A percentile compares a stretch with the other conserved stretches of the same genome.
phyloP scores from a whole-genome alignment of 2,329 filamentous ascomycete species.

The Macrophomina tecta region DNA sequence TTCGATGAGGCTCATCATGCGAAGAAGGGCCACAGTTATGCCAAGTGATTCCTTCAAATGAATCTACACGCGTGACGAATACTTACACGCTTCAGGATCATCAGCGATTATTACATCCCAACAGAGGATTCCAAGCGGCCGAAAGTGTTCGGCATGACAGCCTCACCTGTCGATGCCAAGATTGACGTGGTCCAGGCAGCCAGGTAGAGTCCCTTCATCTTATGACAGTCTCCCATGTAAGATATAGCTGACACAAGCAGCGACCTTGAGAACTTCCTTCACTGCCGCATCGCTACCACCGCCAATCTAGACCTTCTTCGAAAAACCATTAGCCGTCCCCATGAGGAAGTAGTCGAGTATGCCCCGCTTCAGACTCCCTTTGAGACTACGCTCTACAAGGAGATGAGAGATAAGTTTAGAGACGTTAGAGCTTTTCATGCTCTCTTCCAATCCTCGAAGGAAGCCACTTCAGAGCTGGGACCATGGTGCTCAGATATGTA shows the following conservation, averaged over 20 bases:
- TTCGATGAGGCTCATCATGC: conserved; percentile 97
- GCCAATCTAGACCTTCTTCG: conserved; percentile 65
- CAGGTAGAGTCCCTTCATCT: conserved; percentile 32
- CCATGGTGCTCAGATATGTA: conserved; percentile 84
- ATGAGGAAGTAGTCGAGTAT: conserved; percentile 64
- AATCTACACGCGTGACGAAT: background rate
- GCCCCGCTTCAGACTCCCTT: conserved; percentile 60
- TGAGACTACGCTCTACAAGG: conserved; percentile 68
- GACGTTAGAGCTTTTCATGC: conserved; percentile 60
- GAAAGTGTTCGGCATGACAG: conserved; percentile 93
- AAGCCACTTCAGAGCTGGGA: conserved; percentile 72
- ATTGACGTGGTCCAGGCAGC: conserved; percentile 74
- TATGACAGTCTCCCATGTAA: too few relatives aligned
- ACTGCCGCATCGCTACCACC: conserved; percentile 83
- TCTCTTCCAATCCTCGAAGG: conserved; percentile 64
- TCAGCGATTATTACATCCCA: conserved; percentile 80
- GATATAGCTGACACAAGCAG: background rate
- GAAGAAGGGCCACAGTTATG: conserved; percentile 92
- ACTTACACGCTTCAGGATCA: conserved; percentile 58
- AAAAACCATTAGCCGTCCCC: conserved; percentile 64
- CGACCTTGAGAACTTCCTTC: conserved; percentile 76
- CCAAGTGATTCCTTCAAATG: conserved; percentile 46
- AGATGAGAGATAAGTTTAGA: conserved; percentile 60
- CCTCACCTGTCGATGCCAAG: conserved; percentile 88
- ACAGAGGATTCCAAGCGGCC: conserved; percentile 62